A percentile compares a stretch with the other conserved stretches of the same genome.
These are phyloP conservation scores for Rhazya stricta DNA, from an alignment of 257 asterid genomes.

Conservation along the genomic window DNA sequence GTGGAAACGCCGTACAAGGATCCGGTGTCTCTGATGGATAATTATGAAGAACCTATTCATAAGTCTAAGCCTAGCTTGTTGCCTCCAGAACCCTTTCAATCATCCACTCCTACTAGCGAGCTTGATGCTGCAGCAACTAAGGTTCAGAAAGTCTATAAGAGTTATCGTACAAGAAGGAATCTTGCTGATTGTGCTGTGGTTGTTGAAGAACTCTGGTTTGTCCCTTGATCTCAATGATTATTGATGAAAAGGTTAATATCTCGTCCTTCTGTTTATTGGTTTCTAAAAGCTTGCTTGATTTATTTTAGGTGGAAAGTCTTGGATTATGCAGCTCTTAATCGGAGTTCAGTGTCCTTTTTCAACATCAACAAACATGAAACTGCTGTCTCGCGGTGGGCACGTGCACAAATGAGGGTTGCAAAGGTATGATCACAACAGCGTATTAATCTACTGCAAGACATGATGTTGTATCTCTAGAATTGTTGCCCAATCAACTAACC, in stretches of 20 bases:
- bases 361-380: constrained; percentile 43
- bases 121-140: constrained; percentile 44
- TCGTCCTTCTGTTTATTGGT: constrained; percentile 4
- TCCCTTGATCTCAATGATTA: constrained; percentile 1
- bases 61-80: constrained; percentile 16
- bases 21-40: constrained; percentile 1
- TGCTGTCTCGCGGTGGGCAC: constrained; percentile 59
- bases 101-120: constrained; percentile 25
- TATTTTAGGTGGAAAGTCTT: constrained; percentile 63
- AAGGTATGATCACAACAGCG: constrained; percentile 32
- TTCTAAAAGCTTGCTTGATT: neutral
- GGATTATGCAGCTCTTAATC: constrained; percentile 50
- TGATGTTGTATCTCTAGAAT: neutral
- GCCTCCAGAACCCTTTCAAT: constrained; percentile 18
- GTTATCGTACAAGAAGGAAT: constrained; percentile 45
- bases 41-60: neutral
- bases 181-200: constrained; percentile 51
- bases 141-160: constrained; percentile 47
- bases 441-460: neutral
- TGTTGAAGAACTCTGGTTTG: constrained; percentile 47
- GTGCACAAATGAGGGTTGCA: constrained; percentile 57
- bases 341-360: constrained; percentile 56
- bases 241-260: constrained; percentile 1
- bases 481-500: neutral
- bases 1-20: constrained; percentile 17